Base-by-base conservation (phyloP, 2,329 filamentous ascomycete species). In the Arthroderma sp. region DNA sequence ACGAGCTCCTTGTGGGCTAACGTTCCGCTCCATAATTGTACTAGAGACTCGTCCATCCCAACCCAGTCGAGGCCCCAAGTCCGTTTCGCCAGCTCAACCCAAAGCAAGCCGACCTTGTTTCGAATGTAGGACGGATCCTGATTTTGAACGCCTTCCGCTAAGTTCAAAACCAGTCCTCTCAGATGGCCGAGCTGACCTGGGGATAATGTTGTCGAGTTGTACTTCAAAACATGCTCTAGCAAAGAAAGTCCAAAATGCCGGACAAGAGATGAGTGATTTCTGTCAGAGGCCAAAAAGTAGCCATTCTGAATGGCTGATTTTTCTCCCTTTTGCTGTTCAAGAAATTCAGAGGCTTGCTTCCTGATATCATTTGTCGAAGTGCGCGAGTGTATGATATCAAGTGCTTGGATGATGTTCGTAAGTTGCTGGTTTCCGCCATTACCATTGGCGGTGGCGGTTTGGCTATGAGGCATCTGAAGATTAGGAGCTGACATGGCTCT, bases 171-270 rank as follows among this genome's bases (percentile, higher is more conserved):
- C 75, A 88, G 91, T 47, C 72, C 72, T 41, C 85, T 78, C 45
- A 98, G 66, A 43, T 77, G 75, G 29, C 69, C 67, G 11, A 78
- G 77, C 61, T 94, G 81, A 22, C 80, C 76, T 29, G 72, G 64
- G 15, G 73, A 76, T 57, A 88, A 87, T 40, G 81, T 77, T 32
- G 80, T 75, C 78, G 87, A 94, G 54, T 78, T 80, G 64, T 94
- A 88, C 53, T 81, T 84, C 60, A 96, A 82, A 38, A 85, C 81
- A 64, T 93, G 83, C 57, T 95, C 89, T 52, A 98, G 77, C 46
- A 98, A 74, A 29, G 88, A 93, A 30, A 98, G 75, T 46, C 88
- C 91, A 62, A 93, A 98, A 66, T 96, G 88, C 55, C 91, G 83
- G 46, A 96, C 83, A 44, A 91, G 76, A 36, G 85, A 78, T 44